Base-by-base conservation (phyloP, 371 early-diverging fungal genomes). In the Nematocida homosporus region DNA sequence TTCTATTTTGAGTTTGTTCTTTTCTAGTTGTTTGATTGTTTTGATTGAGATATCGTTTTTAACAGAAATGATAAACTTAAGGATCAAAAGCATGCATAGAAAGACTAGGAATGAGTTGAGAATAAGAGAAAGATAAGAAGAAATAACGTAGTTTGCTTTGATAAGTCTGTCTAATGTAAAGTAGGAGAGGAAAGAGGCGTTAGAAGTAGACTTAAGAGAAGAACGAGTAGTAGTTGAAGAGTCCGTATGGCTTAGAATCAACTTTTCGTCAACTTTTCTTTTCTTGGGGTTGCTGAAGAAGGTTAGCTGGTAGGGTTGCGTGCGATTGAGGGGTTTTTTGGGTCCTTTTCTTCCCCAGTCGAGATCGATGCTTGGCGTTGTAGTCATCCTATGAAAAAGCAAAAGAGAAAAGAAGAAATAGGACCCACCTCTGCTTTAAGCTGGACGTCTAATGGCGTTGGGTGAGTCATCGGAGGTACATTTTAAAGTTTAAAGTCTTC, bases 1-100 rank as follows among this genome's bases (percentile, higher is more conserved):
- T 23, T 85, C 60, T n/a, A 89, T 88, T 44, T 65, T 13, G 18
- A 23, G 47, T 48, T 66, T 56, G 29, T 79, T 59, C 16, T 66
- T 63, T 52, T 38, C 48, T 63, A 59, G 64, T 23, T 51, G 54
- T 55, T 34, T 44, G 2, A 23, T 42, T 18, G 77, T 76, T 56
- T 65, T 80, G 32, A 78, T 64, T 20, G 52, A 29, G 55, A 83
- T 77, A 75, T 83, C 83, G 29, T 65, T 79, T 37, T 79, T 67
- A 18, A 81, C 2, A 44, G 75, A 60, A n/a, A 82, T 29, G 20
- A 77, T 34, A 18, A 79, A 42, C 37, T 79, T 76, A 10, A 67
- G 8, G 18, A 80, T 8, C 20, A 78, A 30, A 54, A 80, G 66
- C 25, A 78, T 32, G 25, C 79, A 18, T 10, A 78, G n/a, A 42